A percentile compares a stretch with the other conserved stretches of the same genome.
Conservation (phyloP, 2,329 filamentous ascomycete genomes). For the Botrytis fabae region DNA sequence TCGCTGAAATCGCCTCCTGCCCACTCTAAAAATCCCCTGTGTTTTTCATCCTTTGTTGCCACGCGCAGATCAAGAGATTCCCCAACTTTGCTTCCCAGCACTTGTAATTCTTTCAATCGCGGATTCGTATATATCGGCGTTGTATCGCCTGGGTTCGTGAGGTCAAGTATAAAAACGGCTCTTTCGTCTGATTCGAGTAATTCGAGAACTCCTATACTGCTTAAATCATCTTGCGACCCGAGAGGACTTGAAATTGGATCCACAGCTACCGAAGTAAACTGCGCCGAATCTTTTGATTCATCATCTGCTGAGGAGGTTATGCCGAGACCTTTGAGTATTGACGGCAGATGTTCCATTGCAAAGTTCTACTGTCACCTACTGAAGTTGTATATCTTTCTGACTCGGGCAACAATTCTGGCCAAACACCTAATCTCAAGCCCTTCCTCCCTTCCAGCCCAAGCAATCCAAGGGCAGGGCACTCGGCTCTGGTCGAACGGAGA, state of each 20-base stretch:
- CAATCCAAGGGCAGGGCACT: neutral
- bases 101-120: conserved; percentile 21
- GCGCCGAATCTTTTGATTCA: conserved; percentile 2
- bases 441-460: neutral
- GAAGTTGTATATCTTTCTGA: neutral
- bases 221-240: conserved; percentile 19
- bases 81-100: conserved; percentile 8
- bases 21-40: conserved; percentile 13
- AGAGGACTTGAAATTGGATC: conserved; percentile 12
- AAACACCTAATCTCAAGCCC: neutral
- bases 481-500: neutral
- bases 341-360: conserved; percentile 15
- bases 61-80: neutral
- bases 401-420: neutral
- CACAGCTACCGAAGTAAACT: neutral
- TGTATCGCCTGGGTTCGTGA: conserved; percentile 21
- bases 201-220: conserved; percentile 29
- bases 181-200: conserved; percentile 33
- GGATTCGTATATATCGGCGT: conserved; percentile 31
- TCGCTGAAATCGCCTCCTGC: neutral
- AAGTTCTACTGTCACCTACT: conserved; percentile 1
- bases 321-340: conserved; percentile 2
- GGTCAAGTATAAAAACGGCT: conserved; percentile 32
- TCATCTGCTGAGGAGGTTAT: neutral
- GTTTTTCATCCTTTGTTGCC: conserved; percentile 5